Base-by-base conservation (phyloP, 139 green algal genomes). In the Chlorokybus atmophyticus region DNA sequence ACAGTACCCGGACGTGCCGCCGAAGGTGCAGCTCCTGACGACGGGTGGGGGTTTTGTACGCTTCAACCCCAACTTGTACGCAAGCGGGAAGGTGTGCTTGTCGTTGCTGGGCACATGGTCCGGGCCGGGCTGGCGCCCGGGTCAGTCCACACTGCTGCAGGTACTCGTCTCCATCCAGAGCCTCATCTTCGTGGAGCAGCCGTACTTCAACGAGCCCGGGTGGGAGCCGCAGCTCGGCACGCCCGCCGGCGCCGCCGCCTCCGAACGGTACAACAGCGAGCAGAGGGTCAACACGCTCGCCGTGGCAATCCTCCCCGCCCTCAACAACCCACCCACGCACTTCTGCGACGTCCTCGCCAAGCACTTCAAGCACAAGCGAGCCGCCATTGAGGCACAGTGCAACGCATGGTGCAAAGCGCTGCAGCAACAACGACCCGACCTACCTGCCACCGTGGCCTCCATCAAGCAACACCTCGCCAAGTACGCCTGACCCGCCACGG, bases 41-140 rank as follows among this genome's bases (percentile, higher is more conserved):
- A 89, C 82, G 2, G 82, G 80, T 26, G 75, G 70, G 40, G 74
- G 72, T n/a, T 28, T 3, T 3, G 62, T 79, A 31, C 62, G 77
- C 3, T 83, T 83, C 59, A 87, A 87, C 61, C 80, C 80, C 32
- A 87, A 87, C 61, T 67, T 87, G 41, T 87, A 86, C 57, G 54
- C 71, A 32, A 70, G 74, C 51, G 80, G 80, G n/a, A 84, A 84
- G 73, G 78, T 86, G 65, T 86, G 79, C 62, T 54, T 86, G 40
- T 75, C 57, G 8, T 63, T 86, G 55, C 68, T 86, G 58, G 77
- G 77, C 54, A 86, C 79, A 24, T 86, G 79, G 79, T 0, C 35
- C 0, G 79, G 79, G 0, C 73, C 74, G 26, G 29, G 25, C 17
- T 50, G 26, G 55, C 41, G 60, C 19, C 42, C 62, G 29, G 57